Base-by-base conservation (phyloP, 1,139 yeast genomes). In the Suhomyces panamericanus region DNA sequence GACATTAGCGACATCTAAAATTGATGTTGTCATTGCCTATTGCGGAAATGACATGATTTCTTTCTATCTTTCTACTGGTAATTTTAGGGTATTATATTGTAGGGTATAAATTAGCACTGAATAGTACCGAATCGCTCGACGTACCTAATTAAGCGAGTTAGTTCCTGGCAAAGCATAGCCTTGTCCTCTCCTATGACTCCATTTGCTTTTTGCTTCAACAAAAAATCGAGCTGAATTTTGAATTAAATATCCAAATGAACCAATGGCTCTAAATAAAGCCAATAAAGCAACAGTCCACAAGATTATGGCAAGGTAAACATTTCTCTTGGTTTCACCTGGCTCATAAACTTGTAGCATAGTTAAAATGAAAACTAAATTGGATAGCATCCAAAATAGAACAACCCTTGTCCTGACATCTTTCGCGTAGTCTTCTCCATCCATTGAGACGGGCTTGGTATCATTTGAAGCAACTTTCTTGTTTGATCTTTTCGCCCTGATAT, bases 401-500 rank as follows among this genome's bases (percentile, higher is more conserved):
- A 93, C 96, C 52, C 93, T 79, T 1, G 98, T 88, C 69, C 99
- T 81, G 27, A 93, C 88, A 63, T 90, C 96, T 60, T 96, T 83
- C 58, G 95, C 95, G 63, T 93, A 91, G 64, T 93, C 99, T 57
- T 88, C 95, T 34, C 86, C 85, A 49, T 78, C 83, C 47, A 77
- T 69, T 34, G 48, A 46, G 2, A 47, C 43, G 3, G 42, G 26
- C 20, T 49, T 41, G 4, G 45, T 41, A 6, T 41, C 63, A 39
- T 71, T 78, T 26, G 80, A 75, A 12, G 81, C 78, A 41, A 82
- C 81, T 47, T 85, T 77, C 51, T 76, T 69, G 41, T 67, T 71
- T 36, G 85, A 78, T 63, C 96, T 81, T 55, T 87, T 81, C 41
- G 88, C 85, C 35, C 93, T 75, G 45, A 88, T 78, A 56, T 84